These are phyloP conservation scores for Tolypocladium amazonense DNA, from an alignment of 2,329 filamentous ascomycete genomes.

Conservation along the genomic window DNA sequence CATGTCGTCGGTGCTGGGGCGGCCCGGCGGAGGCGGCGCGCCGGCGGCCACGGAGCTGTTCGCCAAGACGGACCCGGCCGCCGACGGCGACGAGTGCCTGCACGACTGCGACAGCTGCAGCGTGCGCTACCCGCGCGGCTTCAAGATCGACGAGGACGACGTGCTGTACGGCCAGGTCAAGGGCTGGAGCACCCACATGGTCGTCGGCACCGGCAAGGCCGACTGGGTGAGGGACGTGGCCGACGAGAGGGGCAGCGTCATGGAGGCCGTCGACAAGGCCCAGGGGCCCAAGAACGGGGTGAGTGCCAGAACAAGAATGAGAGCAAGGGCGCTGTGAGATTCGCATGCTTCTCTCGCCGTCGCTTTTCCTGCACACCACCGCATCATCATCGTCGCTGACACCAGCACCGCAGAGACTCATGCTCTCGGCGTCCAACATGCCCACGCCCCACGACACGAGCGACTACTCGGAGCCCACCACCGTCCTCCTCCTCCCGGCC, in stretches of 20 bases:
- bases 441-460: constrained; percentile 59
- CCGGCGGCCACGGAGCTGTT: constrained; percentile 48
- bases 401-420: constrained; percentile 50
- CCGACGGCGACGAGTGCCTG: constrained; percentile 82
- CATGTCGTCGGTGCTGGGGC: constrained; percentile 18
- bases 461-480: constrained; percentile 61
- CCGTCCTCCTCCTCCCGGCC: constrained; percentile 71
- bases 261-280: constrained; percentile 58
- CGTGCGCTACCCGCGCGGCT: constrained; percentile 60
- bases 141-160: constrained; percentile 68
- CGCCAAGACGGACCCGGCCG: constrained; percentile 57
- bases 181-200: constrained; percentile 77
- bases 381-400: background rate
- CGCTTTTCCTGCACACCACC: background rate
- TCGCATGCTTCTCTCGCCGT: no score
- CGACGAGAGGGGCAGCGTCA: constrained; percentile 78
- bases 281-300: constrained; percentile 58
- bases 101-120: constrained; percentile 79
- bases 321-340: no score
- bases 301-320: constrained; percentile 18
- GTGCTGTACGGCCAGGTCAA: constrained; percentile 76
- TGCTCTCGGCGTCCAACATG: constrained; percentile 88
- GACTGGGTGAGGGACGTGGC: constrained; percentile 88
- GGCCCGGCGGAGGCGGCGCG: constrained; percentile 11
- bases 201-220: constrained; percentile 90